phyloP scores from a whole-genome alignment of 2,329 filamentous ascomycete species.

The Aureobasidium sp. region DNA sequence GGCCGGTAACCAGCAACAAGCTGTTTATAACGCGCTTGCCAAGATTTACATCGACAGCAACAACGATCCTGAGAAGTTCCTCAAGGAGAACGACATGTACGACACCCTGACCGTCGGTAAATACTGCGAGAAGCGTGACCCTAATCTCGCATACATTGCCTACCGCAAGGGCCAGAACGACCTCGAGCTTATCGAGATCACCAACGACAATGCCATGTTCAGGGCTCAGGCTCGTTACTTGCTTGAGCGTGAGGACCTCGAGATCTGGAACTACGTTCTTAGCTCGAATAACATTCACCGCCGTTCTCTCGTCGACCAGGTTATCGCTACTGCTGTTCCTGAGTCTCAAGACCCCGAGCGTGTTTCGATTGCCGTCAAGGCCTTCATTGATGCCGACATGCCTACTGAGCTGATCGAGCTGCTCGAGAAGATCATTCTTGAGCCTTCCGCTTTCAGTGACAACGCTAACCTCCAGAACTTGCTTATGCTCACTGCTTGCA shows the following conservation, averaged over 20 bases:
- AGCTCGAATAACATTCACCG: constrained; percentile 94
- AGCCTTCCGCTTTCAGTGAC: constrained; percentile 97
- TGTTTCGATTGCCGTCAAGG: constrained; percentile 87
- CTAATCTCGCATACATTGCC: constrained; percentile 88
- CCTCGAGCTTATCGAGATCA: constrained; percentile 91
- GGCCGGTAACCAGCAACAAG: constrained; percentile 88
- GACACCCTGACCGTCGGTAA: constrained; percentile 88
- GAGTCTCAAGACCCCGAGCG: constrained; percentile 89
- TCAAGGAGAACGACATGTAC: constrained; percentile 96
- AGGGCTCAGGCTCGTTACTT: constrained; percentile 94
- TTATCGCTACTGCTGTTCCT: constrained; percentile 89
- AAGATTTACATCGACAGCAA: constrained; percentile 99
- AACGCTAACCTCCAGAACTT: constrained; percentile 95
- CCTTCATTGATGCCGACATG: constrained; percentile 84
- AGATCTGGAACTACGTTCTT: constrained; percentile 92
- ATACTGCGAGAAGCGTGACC: constrained; percentile 98
- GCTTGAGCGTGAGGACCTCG: constrained; percentile 76
- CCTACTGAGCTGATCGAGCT: constrained; percentile 93
- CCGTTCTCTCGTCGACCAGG: constrained; percentile 88
- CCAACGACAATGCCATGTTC: constrained; percentile 99
- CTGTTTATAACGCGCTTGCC: constrained; percentile 91
- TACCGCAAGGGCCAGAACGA: constrained; percentile 97
- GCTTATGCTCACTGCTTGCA: constrained; percentile 90
- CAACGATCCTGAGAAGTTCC: constrained; percentile 94
- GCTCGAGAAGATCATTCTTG: constrained; percentile 97